A percentile compares a stretch with the other conserved stretches of the same genome.
Conservation (phyloP, 805 yeast genomes). For the Limtongia smithiae region DNA sequence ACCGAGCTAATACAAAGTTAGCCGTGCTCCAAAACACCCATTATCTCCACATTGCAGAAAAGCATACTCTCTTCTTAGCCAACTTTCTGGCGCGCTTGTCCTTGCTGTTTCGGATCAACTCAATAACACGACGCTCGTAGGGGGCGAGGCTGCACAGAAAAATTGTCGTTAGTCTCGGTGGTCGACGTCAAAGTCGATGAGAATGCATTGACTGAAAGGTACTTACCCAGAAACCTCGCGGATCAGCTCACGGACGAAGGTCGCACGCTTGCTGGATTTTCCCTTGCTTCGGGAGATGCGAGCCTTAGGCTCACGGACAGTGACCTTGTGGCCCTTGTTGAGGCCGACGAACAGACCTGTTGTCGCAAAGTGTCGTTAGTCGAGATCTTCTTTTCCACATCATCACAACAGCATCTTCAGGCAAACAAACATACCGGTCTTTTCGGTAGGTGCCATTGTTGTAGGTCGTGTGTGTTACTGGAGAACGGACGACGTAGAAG, state of each 20-base stretch:
- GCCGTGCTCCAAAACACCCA: not conserved
- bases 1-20: slow-evolving; percentile 58
- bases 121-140: slow-evolving; percentile 99
- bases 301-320: slow-evolving; percentile 77
- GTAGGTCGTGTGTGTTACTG: no score
- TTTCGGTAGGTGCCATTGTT: slow-evolving; percentile 28
- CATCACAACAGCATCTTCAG: not conserved
- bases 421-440: slow-evolving; percentile 22
- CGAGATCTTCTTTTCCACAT: not conserved
- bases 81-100: slow-evolving; percentile 99
- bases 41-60: not conserved
- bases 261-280: slow-evolving; percentile 90
- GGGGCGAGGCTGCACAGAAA: slow-evolving; percentile 68
- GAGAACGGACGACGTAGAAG: no score
- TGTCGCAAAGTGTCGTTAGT: not conserved
- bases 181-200: no score
- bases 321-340: slow-evolving; percentile 99
- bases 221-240: slow-evolving; percentile 83
- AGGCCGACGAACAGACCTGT: slow-evolving; percentile 91
- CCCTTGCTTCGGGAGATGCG: slow-evolving; percentile 96
- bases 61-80: slow-evolving; percentile 88
- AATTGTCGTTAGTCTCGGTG: not conserved
- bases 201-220: not conserved
- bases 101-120: slow-evolving; percentile 99
- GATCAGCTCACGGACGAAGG: slow-evolving; percentile 91